These are phyloP conservation scores for Tremella mesenterica DNA, from an alignment of 768 basidiomycete species.

Conservation along the genomic window DNA sequence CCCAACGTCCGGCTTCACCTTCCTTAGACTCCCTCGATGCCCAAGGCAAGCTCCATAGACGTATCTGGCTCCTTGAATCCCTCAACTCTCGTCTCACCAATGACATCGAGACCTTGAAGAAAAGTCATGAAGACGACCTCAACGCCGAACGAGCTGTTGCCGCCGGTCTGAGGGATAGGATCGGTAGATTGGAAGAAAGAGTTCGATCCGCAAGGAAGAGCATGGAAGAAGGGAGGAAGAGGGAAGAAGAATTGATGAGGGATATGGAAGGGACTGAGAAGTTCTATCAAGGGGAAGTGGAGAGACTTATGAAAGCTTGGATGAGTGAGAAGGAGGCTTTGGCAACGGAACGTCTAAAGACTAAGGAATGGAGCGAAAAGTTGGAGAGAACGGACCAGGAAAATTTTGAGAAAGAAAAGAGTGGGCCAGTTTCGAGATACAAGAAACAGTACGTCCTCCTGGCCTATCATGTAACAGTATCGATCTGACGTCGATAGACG, in stretches of 20 bases:
- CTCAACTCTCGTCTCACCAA: not conserved
- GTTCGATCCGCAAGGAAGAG: not conserved
- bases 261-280: not conserved
- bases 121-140: conserved; percentile 6
- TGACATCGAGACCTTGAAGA: conserved; percentile 3
- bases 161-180: conserved; percentile 25
- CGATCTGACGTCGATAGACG: too few relatives aligned
- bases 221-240: not conserved
- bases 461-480: too few relatives aligned
- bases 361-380: not conserved
- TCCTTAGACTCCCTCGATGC: conserved; percentile 3
- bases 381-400: not conserved
- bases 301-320: too few relatives aligned
- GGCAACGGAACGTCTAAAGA: not conserved
- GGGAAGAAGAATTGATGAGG: conserved; percentile 4
- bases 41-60: conserved; percentile 14
- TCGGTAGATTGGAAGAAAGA: conserved; percentile 26
- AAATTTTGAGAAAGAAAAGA: not conserved
- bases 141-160: conserved; percentile 19
- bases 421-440: too few relatives aligned
- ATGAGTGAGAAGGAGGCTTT: not conserved
- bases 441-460: too few relatives aligned
- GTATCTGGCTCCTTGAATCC: conserved; percentile 17
- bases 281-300: not conserved
- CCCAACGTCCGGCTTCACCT: too few relatives aligned